Conservation (phyloP, 2,329 filamentous ascomycete genomes). For the Penicillium sp. region DNA sequence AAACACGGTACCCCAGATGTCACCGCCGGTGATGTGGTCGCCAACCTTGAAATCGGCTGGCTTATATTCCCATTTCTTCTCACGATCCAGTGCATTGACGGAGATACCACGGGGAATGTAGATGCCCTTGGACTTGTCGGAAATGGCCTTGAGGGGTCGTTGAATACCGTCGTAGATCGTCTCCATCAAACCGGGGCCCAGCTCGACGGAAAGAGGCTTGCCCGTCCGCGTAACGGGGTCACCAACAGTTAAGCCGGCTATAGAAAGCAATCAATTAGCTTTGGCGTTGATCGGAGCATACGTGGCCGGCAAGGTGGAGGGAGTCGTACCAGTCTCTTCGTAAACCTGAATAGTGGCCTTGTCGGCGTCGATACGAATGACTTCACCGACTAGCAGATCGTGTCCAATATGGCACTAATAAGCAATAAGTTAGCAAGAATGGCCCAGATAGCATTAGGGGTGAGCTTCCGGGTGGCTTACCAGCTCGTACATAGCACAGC, state of each 20-base stretch:
- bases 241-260: slow-evolving; percentile 86
- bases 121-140: slow-evolving; percentile 73
- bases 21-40: slow-evolving; percentile 93
- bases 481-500: slow-evolving; percentile 99
- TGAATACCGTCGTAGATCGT: slow-evolving; percentile 99
- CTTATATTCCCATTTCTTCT: slow-evolving; percentile 95
- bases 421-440: slow-evolving; percentile 3
- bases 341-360: slow-evolving; percentile 98
- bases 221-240: slow-evolving; percentile 86
- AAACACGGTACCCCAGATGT: slow-evolving; percentile 89
- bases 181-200: slow-evolving; percentile 94
- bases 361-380: slow-evolving; percentile 94
- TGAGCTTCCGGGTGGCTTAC: slow-evolving; percentile 48
- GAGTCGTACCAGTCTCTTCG: slow-evolving; percentile 77
- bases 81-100: slow-evolving; percentile 78
- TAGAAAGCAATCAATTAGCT: slow-evolving; percentile 6
- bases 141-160: slow-evolving; percentile 81
- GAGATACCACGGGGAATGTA: slow-evolving; percentile 96
- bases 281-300: slow-evolving; percentile 12
- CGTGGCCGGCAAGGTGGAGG: slow-evolving; percentile 4
- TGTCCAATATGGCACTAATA: slow-evolving; percentile 80
- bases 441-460: slow-evolving; percentile 1
- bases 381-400: slow-evolving; percentile 88
- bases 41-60: slow-evolving; percentile 81
- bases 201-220: slow-evolving; percentile 95